Conservation (phyloP, 164 flowering plant genomes). For the Cinnamomum micranthum region DNA sequence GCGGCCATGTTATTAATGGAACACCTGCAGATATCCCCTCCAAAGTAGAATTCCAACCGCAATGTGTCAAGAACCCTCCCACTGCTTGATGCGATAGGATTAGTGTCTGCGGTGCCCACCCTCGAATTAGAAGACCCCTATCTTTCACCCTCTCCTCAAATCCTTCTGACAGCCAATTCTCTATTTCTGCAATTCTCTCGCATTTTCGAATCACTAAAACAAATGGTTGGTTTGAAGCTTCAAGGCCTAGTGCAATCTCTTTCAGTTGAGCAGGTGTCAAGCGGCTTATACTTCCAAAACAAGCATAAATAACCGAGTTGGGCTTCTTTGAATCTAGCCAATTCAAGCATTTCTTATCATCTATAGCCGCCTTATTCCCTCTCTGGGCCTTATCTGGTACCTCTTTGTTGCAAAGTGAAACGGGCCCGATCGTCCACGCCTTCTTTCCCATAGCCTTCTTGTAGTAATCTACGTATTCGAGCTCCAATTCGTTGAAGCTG, state of each 20-base stretch:
- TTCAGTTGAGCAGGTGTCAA: conserved; percentile 24
- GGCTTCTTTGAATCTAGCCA: conserved; percentile 41
- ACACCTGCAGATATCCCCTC: conserved; percentile 46
- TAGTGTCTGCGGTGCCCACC: conserved; percentile 69
- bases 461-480: conserved; percentile 23
- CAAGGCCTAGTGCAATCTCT: conserved; percentile 50
- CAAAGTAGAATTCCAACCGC: conserved; percentile 65
- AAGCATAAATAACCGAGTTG: conserved; percentile 44
- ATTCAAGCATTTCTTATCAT: conserved; percentile 23
- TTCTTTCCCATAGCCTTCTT: conserved; percentile 20
- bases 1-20: conserved; percentile 59
- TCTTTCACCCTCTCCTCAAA: conserved; percentile 46
- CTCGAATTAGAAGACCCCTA: conserved; percentile 45
- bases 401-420: conserved; percentile 34
- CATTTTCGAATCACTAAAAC: conserved; percentile 36
- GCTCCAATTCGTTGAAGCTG: conserved; percentile 41
- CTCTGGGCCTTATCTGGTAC: conserved; percentile 32
- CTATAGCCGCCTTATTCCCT: conserved; percentile 29
- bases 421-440: conserved; percentile 50
- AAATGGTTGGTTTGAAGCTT: conserved; percentile 43
- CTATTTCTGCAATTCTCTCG: conserved; percentile 18
- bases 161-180: conserved; percentile 33
- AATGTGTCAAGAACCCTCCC: conserved; percentile 56
- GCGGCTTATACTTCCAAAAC: conserved; percentile 39
- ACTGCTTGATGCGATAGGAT: conserved; percentile 46